phyloP scores from a whole-genome alignment of 352 stramenopile genomes.

The Phytophthora megakarya region DNA sequence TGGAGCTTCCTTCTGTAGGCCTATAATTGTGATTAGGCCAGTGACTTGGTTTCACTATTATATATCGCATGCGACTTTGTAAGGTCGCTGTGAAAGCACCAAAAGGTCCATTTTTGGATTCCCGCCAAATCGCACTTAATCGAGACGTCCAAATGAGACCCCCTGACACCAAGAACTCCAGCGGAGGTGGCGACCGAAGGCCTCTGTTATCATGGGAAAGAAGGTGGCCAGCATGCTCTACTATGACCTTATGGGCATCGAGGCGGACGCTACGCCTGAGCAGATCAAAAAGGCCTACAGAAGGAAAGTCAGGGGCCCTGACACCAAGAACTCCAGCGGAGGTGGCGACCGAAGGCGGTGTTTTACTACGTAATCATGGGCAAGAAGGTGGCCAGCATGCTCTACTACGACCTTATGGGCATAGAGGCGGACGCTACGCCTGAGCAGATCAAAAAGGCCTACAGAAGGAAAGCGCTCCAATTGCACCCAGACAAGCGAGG shows the following conservation, averaged over 20 bases:
- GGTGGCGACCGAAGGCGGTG: background rate
- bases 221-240: conserved; percentile 77
- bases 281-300: conserved; percentile 94
- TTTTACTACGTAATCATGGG: conserved; percentile 25
- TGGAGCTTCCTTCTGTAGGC: conserved; percentile 92
- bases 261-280: conserved; percentile 71
- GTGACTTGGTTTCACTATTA: conserved; percentile 29
- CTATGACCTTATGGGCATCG: conserved; percentile 86
- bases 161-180: conserved; percentile 21
- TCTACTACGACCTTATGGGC: conserved; percentile 87
- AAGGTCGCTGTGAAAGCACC: conserved; percentile 5
- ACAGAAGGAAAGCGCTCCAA: conserved; percentile 90
- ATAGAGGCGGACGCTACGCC: conserved; percentile 71
- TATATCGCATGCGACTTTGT: conserved; percentile 12
- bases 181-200: conserved; percentile 2
- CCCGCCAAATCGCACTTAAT: conserved; percentile 27
- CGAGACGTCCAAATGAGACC: conserved; percentile 18
- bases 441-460: conserved; percentile 93
- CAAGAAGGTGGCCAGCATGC: conserved; percentile 74
- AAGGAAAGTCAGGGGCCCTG: no score
- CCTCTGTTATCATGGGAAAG: conserved; percentile 53
- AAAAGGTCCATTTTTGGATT: conserved; percentile 24
- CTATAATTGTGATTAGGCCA: conserved; percentile 21
- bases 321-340: conserved; percentile 22
- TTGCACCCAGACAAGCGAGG: conserved; percentile 91